Evolutionary conservation across 176 grass and related monocot species (phyloP), one percentile per base, ranked within the genome.

Genomic region (Juncus effusus): DNA sequence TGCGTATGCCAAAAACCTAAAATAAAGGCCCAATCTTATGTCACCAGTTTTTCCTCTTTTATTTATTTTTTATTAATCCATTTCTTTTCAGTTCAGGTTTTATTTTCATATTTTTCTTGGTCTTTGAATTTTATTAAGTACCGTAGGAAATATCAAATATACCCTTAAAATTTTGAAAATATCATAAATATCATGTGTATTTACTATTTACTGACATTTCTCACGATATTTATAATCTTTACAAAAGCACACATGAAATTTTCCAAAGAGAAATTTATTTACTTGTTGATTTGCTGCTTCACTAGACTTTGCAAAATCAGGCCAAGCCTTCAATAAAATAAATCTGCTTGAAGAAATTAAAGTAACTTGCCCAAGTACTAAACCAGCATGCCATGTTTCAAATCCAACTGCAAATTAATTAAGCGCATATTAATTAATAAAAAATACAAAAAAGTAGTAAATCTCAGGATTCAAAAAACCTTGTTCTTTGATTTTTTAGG

Each of bases 281-380:
- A 96, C 91, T 63, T 90, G 84, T 67, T 67, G 85, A 74, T 96
- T 96, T 63, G 91, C 83, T 40, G 81, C 72, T 84, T 96, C 83
- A 73, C 78, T 87, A 65, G 91, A 96, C 72, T 87, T 56, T 54
- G 83, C 83, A 76, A 96, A 96, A 75, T 90, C 87, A 58, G 91
- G 71, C 87, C 91, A 96, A 71, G 79, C 74, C 62, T 82, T 69
- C 60, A 96, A 72, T 47, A 90, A 51, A 54, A 96, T 77, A 42
- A 81, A 90, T 77, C 87, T 77, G 42, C 76, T 74, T 61, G 78
- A 80, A 19, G 91, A 96, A 36, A 96, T 73, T 56, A 85, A 62
- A 67, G 87, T 65, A 65, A 96, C 91, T 56, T 90, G 78, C 64
- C 75, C 84, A 55, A 76, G 35, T 13, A 96, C 54, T 78, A 90